These are phyloP conservation scores for Peltaster fructicola DNA, from an alignment of 2,329 filamentous ascomycete species.

Conservation along the genomic window DNA sequence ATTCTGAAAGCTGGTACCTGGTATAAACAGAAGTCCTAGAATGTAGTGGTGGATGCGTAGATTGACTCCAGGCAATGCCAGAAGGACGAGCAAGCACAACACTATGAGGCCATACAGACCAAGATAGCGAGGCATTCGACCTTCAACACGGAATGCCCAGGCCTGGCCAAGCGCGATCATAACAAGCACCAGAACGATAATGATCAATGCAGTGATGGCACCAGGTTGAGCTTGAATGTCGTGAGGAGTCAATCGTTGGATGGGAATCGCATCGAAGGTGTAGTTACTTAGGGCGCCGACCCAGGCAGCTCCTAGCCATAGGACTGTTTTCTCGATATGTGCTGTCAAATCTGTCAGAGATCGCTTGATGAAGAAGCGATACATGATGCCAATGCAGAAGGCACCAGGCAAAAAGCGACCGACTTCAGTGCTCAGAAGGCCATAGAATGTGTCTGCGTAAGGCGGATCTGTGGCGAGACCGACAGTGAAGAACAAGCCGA, in stretches of 20 bases:
- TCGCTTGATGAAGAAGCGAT: constrained; percentile 61
- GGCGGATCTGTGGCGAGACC: constrained; percentile 82
- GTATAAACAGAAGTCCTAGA: constrained; percentile 66
- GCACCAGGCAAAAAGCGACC: constrained; percentile 73
- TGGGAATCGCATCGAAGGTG: constrained; percentile 85
- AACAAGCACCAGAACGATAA: constrained; percentile 56
- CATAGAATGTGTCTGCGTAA: constrained; percentile 44
- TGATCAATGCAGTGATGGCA: constrained; percentile 62
- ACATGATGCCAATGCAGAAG: constrained; percentile 77
- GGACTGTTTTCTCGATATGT: constrained; percentile 73
- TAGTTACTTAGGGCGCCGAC: constrained; percentile 86
- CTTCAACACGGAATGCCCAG: constrained; percentile 74
- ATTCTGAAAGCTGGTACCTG: constrained; percentile 77
- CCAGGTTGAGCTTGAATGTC: constrained; percentile 82
- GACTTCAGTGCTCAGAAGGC: constrained; percentile 58
- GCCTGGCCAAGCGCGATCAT: constrained; percentile 56
- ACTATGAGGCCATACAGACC: constrained; percentile 58
- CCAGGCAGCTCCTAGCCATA: constrained; percentile 85
- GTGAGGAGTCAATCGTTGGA: constrained; percentile 76
- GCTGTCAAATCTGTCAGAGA: constrained; percentile 56
- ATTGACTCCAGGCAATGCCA: constrained; percentile 57
- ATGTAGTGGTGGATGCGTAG: constrained; percentile 94
- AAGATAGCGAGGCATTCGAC: constrained; percentile 59
- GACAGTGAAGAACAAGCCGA: constrained; percentile 74
- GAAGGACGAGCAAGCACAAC: constrained; percentile 47